These are phyloP conservation scores for Skeletonema grethae DNA, from an alignment of 108 stramenopile genomes.

Conservation along the genomic window DNA sequence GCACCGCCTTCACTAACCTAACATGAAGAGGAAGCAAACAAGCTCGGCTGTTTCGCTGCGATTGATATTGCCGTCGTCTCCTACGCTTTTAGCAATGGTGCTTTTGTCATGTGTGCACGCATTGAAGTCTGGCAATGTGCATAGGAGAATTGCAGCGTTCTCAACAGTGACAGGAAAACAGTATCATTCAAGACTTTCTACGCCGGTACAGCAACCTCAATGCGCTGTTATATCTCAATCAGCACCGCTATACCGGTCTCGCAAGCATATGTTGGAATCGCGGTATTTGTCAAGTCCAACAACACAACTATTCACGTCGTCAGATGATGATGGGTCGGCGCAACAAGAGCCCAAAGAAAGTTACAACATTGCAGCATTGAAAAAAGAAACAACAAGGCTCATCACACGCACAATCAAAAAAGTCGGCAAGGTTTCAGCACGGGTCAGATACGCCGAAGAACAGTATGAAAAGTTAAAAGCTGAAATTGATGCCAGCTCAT, in stretches of 20 bases:
- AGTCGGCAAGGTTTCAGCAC: slow-evolving; percentile 71
- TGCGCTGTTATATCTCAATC: not conserved
- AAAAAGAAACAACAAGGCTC: slow-evolving; percentile 71
- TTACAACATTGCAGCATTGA: slow-evolving; percentile 58
- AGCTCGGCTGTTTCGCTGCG: not conserved
- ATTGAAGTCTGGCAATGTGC: not conserved
- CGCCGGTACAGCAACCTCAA: slow-evolving; percentile 4
- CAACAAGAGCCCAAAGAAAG: slow-evolving; percentile 15
- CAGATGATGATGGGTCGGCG: slow-evolving; percentile 7
- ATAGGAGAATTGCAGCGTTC: slow-evolving; percentile 8
- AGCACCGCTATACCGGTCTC: not conserved
- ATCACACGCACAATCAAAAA: slow-evolving; percentile 80
- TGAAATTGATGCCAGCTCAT: slow-evolving; percentile 30
- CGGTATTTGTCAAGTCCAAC: not conserved
- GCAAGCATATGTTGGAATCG: not conserved
- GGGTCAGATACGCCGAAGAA: slow-evolving; percentile 59
- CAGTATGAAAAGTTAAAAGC: slow-evolving; percentile 48
- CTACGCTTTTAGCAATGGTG: not conserved
- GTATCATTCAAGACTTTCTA: not conserved
- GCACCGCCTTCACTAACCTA: not conserved
- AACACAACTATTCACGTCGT: slow-evolving; percentile 22
- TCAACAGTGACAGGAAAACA: slow-evolving; percentile 8
- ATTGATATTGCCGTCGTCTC: not conserved
- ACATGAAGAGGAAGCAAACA: not conserved
- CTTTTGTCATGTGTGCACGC: slow-evolving; percentile 7